Conservation (phyloP, 306 rosid genomes). For the Ziziphus jujuba region DNA sequence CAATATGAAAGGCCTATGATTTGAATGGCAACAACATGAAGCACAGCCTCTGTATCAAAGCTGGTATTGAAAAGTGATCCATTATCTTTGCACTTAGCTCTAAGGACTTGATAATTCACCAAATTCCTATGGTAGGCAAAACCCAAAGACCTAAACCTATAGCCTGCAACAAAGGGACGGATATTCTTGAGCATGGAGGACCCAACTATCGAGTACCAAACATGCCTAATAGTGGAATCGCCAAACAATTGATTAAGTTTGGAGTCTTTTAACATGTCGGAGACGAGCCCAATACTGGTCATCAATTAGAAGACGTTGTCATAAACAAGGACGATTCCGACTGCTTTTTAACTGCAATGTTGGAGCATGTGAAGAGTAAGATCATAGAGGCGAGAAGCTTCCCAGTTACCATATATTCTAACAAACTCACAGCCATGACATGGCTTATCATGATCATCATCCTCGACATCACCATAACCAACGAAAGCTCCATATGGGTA, state of each 20-base stretch:
- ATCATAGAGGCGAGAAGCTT: slow-evolving; percentile 68
- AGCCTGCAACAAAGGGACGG: slow-evolving; percentile 85
- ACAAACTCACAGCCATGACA: slow-evolving; percentile 94
- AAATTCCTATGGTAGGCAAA: slow-evolving; percentile 89
- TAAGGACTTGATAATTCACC: slow-evolving; percentile 61
- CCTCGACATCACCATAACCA: slow-evolving; percentile 34
- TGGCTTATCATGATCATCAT: slow-evolving; percentile 59
- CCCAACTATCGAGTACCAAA: slow-evolving; percentile 83
- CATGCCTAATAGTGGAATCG: slow-evolving; percentile 69
- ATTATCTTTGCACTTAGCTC: slow-evolving; percentile 61
- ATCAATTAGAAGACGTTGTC: slow-evolving; percentile 51
- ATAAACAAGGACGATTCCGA: slow-evolving; percentile 68
- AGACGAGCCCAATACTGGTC: slow-evolving; percentile 79
- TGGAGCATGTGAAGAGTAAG: slow-evolving; percentile 89
- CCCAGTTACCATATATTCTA: slow-evolving; percentile 75
- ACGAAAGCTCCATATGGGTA: slow-evolving; percentile 7
- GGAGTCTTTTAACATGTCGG: slow-evolving; percentile 65
- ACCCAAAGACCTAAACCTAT: slow-evolving; percentile 80
- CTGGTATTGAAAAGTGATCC: slow-evolving; percentile 90
- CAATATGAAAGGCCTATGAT: slow-evolving; percentile 60
- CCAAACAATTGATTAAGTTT: slow-evolving; percentile 66
- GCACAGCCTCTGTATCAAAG: slow-evolving; percentile 87
- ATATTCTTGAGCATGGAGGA: slow-evolving; percentile 83
- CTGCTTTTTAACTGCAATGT: slow-evolving; percentile 95
- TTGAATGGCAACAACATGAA: slow-evolving; percentile 85